These are phyloP conservation scores for Paramecium octaurelia DNA, from an alignment of 73 alveolate genomes.

Conservation along the genomic window DNA sequence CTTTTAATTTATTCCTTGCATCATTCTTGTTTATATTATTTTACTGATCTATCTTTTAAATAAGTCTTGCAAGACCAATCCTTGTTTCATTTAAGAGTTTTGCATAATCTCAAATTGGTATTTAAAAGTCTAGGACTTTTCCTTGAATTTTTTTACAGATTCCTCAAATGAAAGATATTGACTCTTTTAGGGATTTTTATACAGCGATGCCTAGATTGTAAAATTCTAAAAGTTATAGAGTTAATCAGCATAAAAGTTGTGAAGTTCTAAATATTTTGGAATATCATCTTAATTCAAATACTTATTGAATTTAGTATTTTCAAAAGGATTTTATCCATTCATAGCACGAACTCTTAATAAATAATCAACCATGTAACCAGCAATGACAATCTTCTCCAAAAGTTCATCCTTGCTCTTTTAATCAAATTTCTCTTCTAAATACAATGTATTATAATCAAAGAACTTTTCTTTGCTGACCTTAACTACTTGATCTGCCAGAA, in stretches of 20 bases:
- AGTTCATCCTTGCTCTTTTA: not conserved
- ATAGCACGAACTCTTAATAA: not conserved
- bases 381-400: not conserved
- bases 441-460: not conserved
- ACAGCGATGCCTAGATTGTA: not conserved
- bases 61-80: not conserved
- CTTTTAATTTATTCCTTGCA: slow-evolving; percentile 22
- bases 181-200: not conserved
- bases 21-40: not conserved
- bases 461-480: not conserved
- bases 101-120: not conserved
- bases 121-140: not conserved
- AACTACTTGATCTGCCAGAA: not conserved
- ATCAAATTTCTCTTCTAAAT: not conserved
- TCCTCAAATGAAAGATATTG: not conserved
- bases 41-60: not conserved
- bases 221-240: not conserved
- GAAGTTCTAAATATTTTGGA: not conserved
- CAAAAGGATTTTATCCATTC: slow-evolving; percentile 2
- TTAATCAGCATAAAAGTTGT: not conserved
- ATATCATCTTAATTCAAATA: not conserved
- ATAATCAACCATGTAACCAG: not conserved
- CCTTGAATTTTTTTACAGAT: not conserved
- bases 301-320: not conserved
- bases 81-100: not conserved